Evolutionary conservation across 75 land plant genomes (phyloP).

Genomic region (Pseudotsuga menziesii): DNA sequence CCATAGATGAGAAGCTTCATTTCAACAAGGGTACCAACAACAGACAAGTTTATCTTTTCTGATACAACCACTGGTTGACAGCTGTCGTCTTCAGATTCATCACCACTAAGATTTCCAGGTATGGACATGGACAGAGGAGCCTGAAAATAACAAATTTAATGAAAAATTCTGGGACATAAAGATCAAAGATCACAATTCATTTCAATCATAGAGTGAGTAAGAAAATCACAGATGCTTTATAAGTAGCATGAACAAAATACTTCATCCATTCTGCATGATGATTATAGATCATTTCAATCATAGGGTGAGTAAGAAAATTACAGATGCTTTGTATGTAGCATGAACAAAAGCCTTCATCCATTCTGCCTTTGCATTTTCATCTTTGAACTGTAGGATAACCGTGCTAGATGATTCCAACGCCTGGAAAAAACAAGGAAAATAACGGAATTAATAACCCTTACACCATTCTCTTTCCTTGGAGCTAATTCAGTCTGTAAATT

Average conservation of each 20-base stretch:
- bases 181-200: neutral
- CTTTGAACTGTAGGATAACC: conserved; percentile 55
- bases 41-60: conserved; percentile 56
- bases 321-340: conserved; percentile 83
- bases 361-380: conserved; percentile 44
- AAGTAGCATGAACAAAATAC: conserved; percentile 61
- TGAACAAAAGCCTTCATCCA: conserved; percentile 71
- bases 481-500: too few species aligned
- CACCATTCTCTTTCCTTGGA: too few species aligned
- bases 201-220: neutral
- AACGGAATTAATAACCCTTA: too few species aligned
- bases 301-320: conserved; percentile 17
- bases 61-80: conserved; percentile 17
- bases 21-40: conserved; percentile 65
- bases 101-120: conserved; percentile 38
- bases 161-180: neutral
- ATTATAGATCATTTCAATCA: too few species aligned
- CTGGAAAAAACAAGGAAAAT: conserved; percentile 31
- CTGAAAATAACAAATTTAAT: conserved; percentile 24
- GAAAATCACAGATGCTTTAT: conserved; percentile 71
- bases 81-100: conserved; percentile 21
- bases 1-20: conserved; percentile 66
- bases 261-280: conserved; percentile 49
- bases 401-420: conserved; percentile 85
- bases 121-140: conserved; percentile 49